These are phyloP conservation scores for Chlamydomonas applanata DNA, from an alignment of 139 green algal species.

Conservation along the genomic window DNA sequence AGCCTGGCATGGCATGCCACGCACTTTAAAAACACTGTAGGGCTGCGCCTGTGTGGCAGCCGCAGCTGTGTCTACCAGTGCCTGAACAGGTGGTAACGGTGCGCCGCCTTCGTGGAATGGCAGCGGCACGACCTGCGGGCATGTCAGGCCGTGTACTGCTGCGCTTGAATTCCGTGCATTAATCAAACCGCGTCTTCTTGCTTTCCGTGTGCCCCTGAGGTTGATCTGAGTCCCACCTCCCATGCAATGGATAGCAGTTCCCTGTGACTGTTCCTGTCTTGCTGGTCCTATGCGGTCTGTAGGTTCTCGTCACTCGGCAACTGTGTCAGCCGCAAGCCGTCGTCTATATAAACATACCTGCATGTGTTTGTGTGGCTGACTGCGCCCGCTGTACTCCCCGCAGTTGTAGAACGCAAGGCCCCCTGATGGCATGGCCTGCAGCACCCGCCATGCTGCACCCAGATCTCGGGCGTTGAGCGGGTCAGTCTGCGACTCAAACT, in stretches of 20 bases:
- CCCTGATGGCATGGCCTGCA: slow-evolving; percentile 59
- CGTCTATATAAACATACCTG: slow-evolving; percentile 50
- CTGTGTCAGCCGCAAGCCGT: too few relatives aligned
- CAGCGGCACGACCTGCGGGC: slow-evolving; percentile 29
- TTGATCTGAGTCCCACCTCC: background rate
- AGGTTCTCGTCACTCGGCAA: too few relatives aligned
- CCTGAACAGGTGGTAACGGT: too few relatives aligned
- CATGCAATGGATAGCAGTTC: too few relatives aligned
- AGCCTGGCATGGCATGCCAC: slow-evolving; percentile 25
- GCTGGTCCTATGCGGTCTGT: too few relatives aligned
- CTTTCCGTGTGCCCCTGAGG: too few relatives aligned
- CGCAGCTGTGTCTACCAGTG: too few relatives aligned
- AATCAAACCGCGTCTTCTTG: too few relatives aligned
- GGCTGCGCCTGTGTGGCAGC: too few relatives aligned
- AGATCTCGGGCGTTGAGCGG: slow-evolving; percentile 62
- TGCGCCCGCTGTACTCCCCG: slow-evolving; percentile 65
- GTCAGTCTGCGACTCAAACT: slow-evolving; percentile 70
- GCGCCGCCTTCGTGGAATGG: background rate
- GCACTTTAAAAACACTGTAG: slow-evolving; percentile 1
- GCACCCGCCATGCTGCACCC: slow-evolving; percentile 51
- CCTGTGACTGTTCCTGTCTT: too few relatives aligned
- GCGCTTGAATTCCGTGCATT: too few relatives aligned
- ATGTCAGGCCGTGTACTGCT: too few relatives aligned
- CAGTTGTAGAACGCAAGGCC: slow-evolving; percentile 85
- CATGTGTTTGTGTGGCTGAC: slow-evolving; percentile 86